These are phyloP conservation scores for Aegilops speltoides DNA, from an alignment of 176 grass and related monocot species.

Conservation along the genomic window DNA sequence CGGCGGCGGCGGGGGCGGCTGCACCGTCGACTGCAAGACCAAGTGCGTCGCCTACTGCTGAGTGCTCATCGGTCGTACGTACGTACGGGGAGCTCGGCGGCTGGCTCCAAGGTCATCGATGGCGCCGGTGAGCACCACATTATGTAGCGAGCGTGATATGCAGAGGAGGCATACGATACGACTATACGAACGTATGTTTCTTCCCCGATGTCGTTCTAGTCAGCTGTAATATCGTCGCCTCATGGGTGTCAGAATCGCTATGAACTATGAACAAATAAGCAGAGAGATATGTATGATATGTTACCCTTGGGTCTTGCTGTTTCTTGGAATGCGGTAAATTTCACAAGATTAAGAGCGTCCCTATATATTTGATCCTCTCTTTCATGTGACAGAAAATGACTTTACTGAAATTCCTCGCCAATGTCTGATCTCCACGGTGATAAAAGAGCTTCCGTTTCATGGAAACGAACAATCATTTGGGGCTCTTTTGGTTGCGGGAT, in stretches of 20 bases:
- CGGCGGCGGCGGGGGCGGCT: constrained; percentile 78
- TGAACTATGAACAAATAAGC: not conserved
- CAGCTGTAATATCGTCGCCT: too few species aligned
- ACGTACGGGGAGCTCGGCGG: too few species aligned
- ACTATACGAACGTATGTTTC: not conserved
- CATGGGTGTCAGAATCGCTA: too few species aligned
- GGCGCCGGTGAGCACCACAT: not conserved
- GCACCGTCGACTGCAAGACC: constrained; percentile 96
- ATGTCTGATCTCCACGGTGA: too few species aligned
- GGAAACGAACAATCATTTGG: too few species aligned
- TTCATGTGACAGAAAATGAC: too few species aligned
- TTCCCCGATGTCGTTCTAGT: not conserved
- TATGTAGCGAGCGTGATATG: not conserved
- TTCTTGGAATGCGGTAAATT: too few species aligned
- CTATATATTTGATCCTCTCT: too few species aligned
- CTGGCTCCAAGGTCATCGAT: not conserved
- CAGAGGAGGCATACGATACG: not conserved
- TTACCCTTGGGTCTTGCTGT: not conserved
- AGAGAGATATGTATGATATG: not conserved
- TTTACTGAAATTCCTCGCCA: too few species aligned
- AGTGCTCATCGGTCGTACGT: not conserved
- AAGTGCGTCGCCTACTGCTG: constrained; percentile 76
- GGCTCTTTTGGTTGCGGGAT: too few species aligned
- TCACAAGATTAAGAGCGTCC: too few species aligned
- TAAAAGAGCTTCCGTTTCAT: too few species aligned